Evolutionary conservation across 257 asterid species (phyloP), one percentile per base, ranked within the genome.

Genomic region (Catharanthus roseus): DNA sequence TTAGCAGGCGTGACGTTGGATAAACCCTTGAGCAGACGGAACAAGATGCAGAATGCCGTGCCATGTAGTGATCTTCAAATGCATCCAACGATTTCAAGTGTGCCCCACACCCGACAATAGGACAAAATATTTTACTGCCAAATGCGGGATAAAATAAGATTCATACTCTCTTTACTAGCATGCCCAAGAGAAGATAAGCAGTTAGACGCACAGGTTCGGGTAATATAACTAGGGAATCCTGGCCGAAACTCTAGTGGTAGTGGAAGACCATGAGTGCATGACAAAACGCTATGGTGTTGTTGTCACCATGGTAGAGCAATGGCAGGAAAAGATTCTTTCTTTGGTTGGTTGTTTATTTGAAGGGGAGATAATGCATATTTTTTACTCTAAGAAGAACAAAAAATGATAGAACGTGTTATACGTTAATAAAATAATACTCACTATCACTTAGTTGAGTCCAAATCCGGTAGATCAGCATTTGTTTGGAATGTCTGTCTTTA

Each of bases 11-110:
- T 39, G 97, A 83, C 0, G 98, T 93, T 23, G 98, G 98, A 77
- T 85, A 93, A 68, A 89, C 97, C 82, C 88, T 86, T 50, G 96
- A 85, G 87, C 98, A 93, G 75, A 89, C 89, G 3, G 98, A 87
- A 82, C 98, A 93, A 77, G 96, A 88, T 77, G 98, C 92, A 72
- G 77, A 81, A 74, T 93, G 97, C n/a, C 97, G 89, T 67, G 98
- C 86, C 72, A 71, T 79, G 61, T 93, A 87, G 75, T 93, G 98
- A 78, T 86, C 89, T 83, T 93, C 98, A 74, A 93, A 93, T 77
- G 87, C 96, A 71, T 86, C 96, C 85, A 91, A 78, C 64, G 87
- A 86, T 65, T 80, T 82, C 81, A 90, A 74, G 76, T 45, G 68
- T 33, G 89, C 89, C 67, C 97, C 87, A 79, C 98, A 93, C 56